Conservation (phyloP, 192 early-diverging fungal genomes). For the Phlyctochytrium arcticum region DNA sequence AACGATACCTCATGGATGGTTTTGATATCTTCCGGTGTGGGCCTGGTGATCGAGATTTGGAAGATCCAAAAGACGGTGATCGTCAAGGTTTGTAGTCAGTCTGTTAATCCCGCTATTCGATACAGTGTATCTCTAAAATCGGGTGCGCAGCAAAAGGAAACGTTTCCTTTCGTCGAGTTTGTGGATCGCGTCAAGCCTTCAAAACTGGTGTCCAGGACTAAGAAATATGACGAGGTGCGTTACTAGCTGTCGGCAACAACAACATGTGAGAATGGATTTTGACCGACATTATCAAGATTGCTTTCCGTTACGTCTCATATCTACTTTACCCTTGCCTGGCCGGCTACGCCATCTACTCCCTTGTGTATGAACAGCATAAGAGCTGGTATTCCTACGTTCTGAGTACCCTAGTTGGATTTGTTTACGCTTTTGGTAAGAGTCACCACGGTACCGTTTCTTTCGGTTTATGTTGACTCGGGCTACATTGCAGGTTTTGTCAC, state of each 20-base stretch:
- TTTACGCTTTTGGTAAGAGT: conserved; percentile 74
- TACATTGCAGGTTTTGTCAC: conserved; percentile 46
- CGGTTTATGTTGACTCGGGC: not conserved
- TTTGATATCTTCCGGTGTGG: conserved; percentile 74
- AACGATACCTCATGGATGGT: conserved; percentile 88
- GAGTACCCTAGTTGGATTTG: conserved; percentile 81
- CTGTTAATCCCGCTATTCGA: not conserved
- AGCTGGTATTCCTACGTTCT: conserved; percentile 88
- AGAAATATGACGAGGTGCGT: conserved; percentile 50
- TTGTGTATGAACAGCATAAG: conserved; percentile 84
- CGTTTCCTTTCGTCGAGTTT: conserved; percentile 51
- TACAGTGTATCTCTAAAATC: not conserved
- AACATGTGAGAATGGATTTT: not conserved
- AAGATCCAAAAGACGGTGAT: conserved; percentile 85
- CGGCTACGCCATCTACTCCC: conserved; percentile 78
- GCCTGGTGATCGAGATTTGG: conserved; percentile 83
- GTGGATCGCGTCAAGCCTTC: conserved; percentile 45
- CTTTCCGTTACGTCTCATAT: conserved; percentile 80
- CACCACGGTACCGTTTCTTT: not conserved
- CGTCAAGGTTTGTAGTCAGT: conserved; percentile 46
- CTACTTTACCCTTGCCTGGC: conserved; percentile 69
- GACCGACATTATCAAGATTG: conserved; percentile 39
- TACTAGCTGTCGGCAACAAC: not conserved
- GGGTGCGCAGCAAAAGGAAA: not conserved
- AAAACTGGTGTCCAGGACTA: conserved; percentile 41